phyloP scores from a whole-genome alignment of 176 grass and related monocot genomes.

The Hordeum vulgare region DNA sequence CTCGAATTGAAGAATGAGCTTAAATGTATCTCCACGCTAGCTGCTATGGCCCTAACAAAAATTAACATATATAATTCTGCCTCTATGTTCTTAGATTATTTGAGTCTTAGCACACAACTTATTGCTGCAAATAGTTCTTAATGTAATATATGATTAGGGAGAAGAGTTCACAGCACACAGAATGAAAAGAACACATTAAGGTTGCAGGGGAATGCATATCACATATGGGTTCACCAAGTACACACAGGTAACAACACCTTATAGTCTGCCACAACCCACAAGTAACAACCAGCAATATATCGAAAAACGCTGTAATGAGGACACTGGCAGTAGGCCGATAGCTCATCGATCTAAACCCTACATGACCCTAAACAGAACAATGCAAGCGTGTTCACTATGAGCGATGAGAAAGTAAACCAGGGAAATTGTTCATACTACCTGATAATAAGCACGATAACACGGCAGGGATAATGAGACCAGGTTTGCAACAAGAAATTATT shows the following conservation, averaged over 20 bases:
- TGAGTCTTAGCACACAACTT: neutral
- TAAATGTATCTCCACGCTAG: neutral
- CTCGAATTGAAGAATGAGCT: neutral
- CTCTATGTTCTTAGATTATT: neutral
- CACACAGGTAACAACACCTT: slow-evolving; percentile 1
- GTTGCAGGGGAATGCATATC: neutral
- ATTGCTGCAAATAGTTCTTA: neutral
- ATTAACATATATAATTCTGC: neutral
- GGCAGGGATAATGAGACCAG: neutral
- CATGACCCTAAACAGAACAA: neutral
- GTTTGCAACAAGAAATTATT: neutral
- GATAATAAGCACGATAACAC: neutral
- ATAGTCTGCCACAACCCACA: neutral
- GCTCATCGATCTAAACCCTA: neutral
- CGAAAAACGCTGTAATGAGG: neutral
- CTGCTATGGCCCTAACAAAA: neutral
- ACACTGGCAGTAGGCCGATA: neutral
- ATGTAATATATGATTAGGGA: neutral
- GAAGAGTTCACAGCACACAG: neutral
- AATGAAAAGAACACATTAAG: neutral
- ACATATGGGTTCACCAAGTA: neutral
- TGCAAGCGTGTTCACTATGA: neutral
- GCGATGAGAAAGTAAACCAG: slow-evolving; percentile 2
- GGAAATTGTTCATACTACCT: neutral
- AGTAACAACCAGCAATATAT: neutral